A percentile compares a stretch with the other conserved stretches of the same genome.
These are phyloP conservation scores for Solanum dulcamara DNA, from an alignment of 257 asterid species.

Conservation along the genomic window DNA sequence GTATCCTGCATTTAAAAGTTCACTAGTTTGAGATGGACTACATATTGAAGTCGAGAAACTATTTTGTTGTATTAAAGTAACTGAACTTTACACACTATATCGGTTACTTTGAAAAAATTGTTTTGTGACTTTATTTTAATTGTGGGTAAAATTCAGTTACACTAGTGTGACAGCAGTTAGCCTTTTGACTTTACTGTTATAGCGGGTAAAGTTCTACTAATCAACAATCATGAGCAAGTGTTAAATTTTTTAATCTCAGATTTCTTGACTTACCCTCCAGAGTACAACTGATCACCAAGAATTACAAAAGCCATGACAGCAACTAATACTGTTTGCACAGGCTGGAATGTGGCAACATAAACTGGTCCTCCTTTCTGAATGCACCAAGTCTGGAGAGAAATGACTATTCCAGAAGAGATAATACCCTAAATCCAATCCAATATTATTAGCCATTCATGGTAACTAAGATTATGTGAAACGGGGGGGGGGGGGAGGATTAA, in stretches of 20 bases:
- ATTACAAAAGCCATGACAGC: constrained; percentile 66
- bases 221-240: too few species aligned
- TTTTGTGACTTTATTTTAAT: too few species aligned
- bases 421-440: constrained; percentile 43
- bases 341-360: constrained; percentile 81
- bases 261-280: constrained; percentile 54
- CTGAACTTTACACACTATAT: not conserved
- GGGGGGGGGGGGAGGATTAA: not conserved
- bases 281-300: constrained; percentile 61
- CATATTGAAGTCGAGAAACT: not conserved
- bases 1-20: constrained; percentile 33
- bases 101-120: too few species aligned
- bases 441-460: not conserved
- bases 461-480: not conserved
- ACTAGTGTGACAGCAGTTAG: too few species aligned
- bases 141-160: too few species aligned
- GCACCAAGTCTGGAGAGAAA: constrained; percentile 81
- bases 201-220: too few species aligned
- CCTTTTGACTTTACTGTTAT: too few species aligned
- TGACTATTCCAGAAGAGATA: constrained; percentile 71
- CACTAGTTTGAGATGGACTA: not conserved
- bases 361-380: constrained; percentile 94
- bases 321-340: constrained; percentile 76
- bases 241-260: not conserved
- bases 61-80: not conserved